Conservation (phyloP, 345 rosid species). For the Salix viminalis region DNA sequence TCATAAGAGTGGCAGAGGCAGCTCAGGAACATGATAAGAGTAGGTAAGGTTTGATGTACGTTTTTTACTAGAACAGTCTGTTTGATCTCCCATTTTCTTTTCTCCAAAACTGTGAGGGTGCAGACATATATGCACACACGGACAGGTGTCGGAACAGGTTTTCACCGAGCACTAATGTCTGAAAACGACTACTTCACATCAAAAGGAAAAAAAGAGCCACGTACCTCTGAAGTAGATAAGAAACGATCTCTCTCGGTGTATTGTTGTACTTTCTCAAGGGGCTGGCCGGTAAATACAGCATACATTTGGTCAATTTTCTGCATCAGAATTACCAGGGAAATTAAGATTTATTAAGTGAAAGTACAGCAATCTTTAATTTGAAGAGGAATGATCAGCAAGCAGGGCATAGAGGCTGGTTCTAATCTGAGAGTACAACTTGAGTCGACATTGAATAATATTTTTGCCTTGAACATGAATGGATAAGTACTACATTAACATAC, state of each 20-base stretch:
- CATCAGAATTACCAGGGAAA: slow-evolving; percentile 9
- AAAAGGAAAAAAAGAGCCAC: not conserved
- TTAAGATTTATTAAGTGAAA: not conserved
- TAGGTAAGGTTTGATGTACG: not conserved
- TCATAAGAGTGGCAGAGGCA: not conserved
- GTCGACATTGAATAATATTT: not conserved
- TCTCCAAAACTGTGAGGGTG: not conserved
- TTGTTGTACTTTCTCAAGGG: slow-evolving; percentile 75
- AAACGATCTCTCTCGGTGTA: slow-evolving; percentile 83
- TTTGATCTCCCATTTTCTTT: not conserved
- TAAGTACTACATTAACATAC: not conserved
- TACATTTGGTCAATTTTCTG: slow-evolving; percentile 93
- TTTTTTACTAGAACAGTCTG: not conserved
- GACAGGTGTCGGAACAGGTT: not conserved
- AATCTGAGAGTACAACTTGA: not conserved
- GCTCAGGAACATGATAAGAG: not conserved
- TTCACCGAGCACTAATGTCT: not conserved
- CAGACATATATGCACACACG: not conserved
- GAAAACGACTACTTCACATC: not conserved
- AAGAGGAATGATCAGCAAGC: not conserved
- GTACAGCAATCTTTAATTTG: not conserved
- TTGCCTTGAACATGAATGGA: not conserved
- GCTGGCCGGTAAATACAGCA: slow-evolving; percentile 78
- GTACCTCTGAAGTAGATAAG: slow-evolving; percentile 81
- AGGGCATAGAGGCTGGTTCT: not conserved